Conservation (phyloP, 1,284 basidiomycete genomes). For the Trichosporon faecale region DNA sequence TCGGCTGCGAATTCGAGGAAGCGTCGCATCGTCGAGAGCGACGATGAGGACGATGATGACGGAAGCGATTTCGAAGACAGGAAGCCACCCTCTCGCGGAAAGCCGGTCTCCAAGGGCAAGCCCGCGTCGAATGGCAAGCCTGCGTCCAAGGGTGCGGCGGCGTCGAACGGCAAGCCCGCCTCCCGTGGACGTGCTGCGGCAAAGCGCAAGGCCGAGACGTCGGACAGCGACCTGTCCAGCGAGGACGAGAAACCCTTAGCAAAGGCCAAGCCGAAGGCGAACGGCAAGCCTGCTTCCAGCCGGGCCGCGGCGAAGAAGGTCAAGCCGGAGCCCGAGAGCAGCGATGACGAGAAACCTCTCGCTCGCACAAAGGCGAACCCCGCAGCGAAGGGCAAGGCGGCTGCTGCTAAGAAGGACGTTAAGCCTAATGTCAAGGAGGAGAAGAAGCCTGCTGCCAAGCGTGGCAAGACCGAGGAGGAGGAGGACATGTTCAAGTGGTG, state of each 20-base stretch:
- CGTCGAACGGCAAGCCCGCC: slow-evolving; percentile 38
- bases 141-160: slow-evolving; percentile 24
- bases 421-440: slow-evolving; percentile 56
- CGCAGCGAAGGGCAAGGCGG: slow-evolving; percentile 51
- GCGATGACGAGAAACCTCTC: slow-evolving; percentile 48
- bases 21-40: slow-evolving; percentile 43
- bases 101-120: slow-evolving; percentile 21
- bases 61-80: slow-evolving; percentile 58
- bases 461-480: slow-evolving; percentile 54
- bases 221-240: slow-evolving; percentile 14
- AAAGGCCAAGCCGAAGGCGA: slow-evolving; percentile 21
- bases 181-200: slow-evolving; percentile 44
- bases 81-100: slow-evolving; percentile 58
- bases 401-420: slow-evolving; percentile 54
- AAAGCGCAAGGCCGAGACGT: slow-evolving; percentile 17
- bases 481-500: slow-evolving; percentile 70
- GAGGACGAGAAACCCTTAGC: slow-evolving; percentile 27
- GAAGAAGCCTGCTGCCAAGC: slow-evolving; percentile 52
- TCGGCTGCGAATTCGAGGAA: slow-evolving; percentile 31
- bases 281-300: slow-evolving; percentile 15
- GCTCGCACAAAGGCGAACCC: slow-evolving; percentile 28
- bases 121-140: slow-evolving; percentile 51
- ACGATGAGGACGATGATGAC: slow-evolving; percentile 30
- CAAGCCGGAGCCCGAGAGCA: slow-evolving; percentile 60
- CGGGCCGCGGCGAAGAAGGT: slow-evolving; percentile 28